Percentiles rank a stretch among this genome's conserved stretches.
These are phyloP conservation scores for Pyricularia pennisetigena DNA, from an alignment of 2,329 filamentous ascomycete species.

Conservation along the genomic window DNA sequence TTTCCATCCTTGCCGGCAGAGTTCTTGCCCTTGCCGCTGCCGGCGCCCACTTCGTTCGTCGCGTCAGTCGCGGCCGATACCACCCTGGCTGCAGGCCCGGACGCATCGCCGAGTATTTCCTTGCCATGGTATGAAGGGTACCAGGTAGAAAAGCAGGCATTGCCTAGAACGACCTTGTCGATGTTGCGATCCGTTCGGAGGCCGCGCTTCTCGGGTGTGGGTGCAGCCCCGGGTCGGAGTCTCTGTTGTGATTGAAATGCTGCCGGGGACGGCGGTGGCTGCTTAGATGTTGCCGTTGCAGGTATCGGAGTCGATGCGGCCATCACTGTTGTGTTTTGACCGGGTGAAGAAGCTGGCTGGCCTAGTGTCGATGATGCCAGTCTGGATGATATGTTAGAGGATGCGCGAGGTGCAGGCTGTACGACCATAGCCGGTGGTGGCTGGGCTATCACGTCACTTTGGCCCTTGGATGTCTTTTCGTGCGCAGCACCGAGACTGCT, in stretches of 20 bases:
- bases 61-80: constrained; percentile 11
- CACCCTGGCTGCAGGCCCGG: constrained; percentile 16
- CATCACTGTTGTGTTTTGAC: neutral
- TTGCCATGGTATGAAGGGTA: constrained; percentile 85
- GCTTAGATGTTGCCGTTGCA: constrained; percentile 27
- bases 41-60: constrained; percentile 14
- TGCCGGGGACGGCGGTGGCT: neutral
- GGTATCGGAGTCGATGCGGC: constrained; percentile 16
- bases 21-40: neutral
- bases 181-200: constrained; percentile 61
- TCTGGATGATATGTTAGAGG: neutral
- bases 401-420: constrained; percentile 4
- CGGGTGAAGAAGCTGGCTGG: neutral
- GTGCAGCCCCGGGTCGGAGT: neutral
- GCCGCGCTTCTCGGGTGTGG: constrained; percentile 19
- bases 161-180: constrained; percentile 75
- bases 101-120: constrained; percentile 48
- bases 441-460: neutral
- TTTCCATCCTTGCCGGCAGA: constrained; percentile 9
- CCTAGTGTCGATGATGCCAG: neutral
- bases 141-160: constrained; percentile 80
- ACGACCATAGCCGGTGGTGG: constrained; percentile 11
- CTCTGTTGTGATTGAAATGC: neutral
- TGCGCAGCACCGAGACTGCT: neutral
- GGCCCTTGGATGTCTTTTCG: neutral